Percentiles rank a stretch among this genome's conserved stretches.
Evolutionary conservation across 257 asterid genomes (phyloP).

Genomic region (Leonotis leonurus): DNA sequence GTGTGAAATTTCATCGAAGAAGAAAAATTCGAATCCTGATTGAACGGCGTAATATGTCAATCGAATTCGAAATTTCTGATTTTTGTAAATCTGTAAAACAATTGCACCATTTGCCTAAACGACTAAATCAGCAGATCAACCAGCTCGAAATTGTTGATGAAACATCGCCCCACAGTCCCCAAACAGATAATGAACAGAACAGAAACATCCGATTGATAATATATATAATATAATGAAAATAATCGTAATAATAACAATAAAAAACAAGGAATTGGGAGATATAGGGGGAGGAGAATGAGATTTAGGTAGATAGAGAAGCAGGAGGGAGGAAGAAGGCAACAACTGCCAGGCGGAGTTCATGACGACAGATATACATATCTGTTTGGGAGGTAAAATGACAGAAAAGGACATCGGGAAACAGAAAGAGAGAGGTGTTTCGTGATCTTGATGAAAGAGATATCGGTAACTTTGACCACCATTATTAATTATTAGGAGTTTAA

Average conservation of each 20-base stretch:
- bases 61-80: conserved; percentile 38
- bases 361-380: conserved; percentile 3
- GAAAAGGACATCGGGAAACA: conserved; percentile 24
- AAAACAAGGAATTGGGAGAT: neutral
- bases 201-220: neutral
- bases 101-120: conserved; percentile 27
- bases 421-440: conserved; percentile 25
- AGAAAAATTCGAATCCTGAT: conserved; percentile 20
- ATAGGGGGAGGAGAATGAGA: neutral
- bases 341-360: neutral
- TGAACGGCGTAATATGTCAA: conserved; percentile 18
- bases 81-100: conserved; percentile 15
- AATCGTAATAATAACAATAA: neutral
- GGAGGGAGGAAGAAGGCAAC: conserved; percentile 14
- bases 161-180: neutral
- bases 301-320: neutral
- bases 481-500: too few species aligned
- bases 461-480: too few species aligned
- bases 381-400: conserved; percentile 28
- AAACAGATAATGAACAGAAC: conserved; percentile 6
- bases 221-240: neutral
- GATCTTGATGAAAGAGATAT: conserved; percentile 14
- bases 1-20: neutral
- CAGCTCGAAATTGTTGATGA: neutral
- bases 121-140: conserved; percentile 16